These are phyloP conservation scores for Mucor saturninus DNA, from an alignment of 371 early-diverging fungal genomes.

Conservation along the genomic window DNA sequence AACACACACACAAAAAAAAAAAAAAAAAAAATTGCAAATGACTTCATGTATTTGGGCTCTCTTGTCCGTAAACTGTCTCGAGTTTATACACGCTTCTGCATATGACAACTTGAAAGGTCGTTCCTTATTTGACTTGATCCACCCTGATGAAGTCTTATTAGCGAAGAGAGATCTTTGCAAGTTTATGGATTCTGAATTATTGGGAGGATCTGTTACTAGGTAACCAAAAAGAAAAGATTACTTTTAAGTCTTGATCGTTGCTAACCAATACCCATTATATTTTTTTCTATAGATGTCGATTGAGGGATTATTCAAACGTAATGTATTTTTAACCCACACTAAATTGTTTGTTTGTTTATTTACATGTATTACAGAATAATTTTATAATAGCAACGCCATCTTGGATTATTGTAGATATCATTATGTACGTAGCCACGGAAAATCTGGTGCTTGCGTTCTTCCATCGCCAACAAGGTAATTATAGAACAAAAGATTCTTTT, in stretches of 20 bases:
- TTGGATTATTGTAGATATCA: constrained; percentile 58
- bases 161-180: constrained; percentile 58
- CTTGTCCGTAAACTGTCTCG: constrained; percentile 27
- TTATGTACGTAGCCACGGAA: constrained; percentile 65
- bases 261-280: background rate
- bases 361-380: constrained; percentile 5
- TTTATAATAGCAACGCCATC: constrained; percentile 6
- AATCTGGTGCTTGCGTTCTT: constrained; percentile 60
- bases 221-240: constrained; percentile 13
- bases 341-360: background rate
- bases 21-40: constrained; percentile 3
- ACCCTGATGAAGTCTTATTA: constrained; percentile 60
- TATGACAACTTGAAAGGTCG: constrained; percentile 30
- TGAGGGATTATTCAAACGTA: constrained; percentile 23
- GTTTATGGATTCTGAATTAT: constrained; percentile 51
- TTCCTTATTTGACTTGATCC: constrained; percentile 63
- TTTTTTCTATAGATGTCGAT: constrained; percentile 31
- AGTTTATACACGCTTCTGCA: constrained; percentile 34
- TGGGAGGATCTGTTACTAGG: constrained; percentile 67
- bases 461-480: constrained; percentile 36
- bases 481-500: background rate
- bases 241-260: too few relatives aligned
- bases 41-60: constrained; percentile 43
- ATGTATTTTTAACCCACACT: constrained; percentile 4
- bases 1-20: too few relatives aligned